Base-by-base conservation (phyloP, 176 grass and related monocot species). In the Bromus sterilis region DNA sequence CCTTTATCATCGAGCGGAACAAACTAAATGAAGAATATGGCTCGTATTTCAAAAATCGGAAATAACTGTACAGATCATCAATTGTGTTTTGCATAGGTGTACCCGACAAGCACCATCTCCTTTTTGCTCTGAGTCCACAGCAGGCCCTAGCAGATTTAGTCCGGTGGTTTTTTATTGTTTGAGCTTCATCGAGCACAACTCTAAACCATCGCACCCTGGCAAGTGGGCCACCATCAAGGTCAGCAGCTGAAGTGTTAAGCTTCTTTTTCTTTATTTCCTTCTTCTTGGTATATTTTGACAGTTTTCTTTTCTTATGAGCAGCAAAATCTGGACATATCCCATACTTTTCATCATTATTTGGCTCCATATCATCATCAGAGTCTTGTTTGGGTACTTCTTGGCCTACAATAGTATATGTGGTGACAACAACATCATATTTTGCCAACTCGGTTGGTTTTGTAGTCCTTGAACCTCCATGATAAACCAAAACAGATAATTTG, bases 21-120 rank as follows among this genome's bases (percentile, higher is more conserved):
- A 78, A 89, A 65, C 49, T 74, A 77, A 87, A 91, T 48, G 33
- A 23, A 61, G 83, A 90, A 81, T 93, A 94, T 1, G 95, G 95
- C 25, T 98, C 90, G 62, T 87, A 98, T 79, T 98, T 98, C 74
- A 94, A 86, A 82, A 98, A 98, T 56, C 84, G 84, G 60, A 98
- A 98, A 82, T 98, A 98, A 44, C 95, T 94, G 59, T 94, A 98
- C 23, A 98, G 80, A 84, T 98, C 95, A n/a, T 94, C 92, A 66
- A 94, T 94, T 80, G 89, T 62, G 62, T 98, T 98, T 59, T 98
- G 95, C 75, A 98, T 94, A 29, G 95, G 95, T 48, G 95, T 98
- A 66, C 95, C 95, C 82, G 95, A 98, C 85, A 98, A 83, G 66
- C 95, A 98, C 95, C 95, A 98, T 83, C 95, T 89, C 60, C 95